A percentile compares a stretch with the other conserved stretches of the same genome.
These are phyloP conservation scores for Evernia prunastri DNA, from an alignment of 495 filamentous ascomycete genomes.

Conservation along the genomic window DNA sequence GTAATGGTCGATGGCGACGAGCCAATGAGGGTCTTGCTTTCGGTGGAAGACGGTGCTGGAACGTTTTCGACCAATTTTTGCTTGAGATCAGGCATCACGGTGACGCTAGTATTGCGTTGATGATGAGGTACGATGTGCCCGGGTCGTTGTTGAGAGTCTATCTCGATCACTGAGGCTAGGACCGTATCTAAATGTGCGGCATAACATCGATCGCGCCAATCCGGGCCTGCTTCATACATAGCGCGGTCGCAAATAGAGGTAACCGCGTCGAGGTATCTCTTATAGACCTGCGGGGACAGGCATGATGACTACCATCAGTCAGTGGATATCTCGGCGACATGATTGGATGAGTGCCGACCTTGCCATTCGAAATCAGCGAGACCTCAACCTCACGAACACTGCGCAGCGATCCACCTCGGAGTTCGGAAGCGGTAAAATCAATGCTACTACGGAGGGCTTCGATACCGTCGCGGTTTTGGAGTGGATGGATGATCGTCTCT, in stretches of 20 bases:
- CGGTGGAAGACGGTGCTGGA: not conserved
- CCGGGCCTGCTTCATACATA: slow-evolving; percentile 6
- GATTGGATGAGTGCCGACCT: not conserved
- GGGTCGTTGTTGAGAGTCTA: not conserved
- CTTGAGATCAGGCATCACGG: not conserved
- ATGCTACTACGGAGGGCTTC: slow-evolving; percentile 6
- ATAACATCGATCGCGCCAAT: slow-evolving; percentile 17
- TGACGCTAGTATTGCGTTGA: not conserved
- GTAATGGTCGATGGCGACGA: not conserved
- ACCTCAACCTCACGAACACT: slow-evolving; percentile 18
- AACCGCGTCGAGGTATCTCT: slow-evolving; percentile 1
- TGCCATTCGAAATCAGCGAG: slow-evolving; percentile 11
- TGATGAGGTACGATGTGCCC: not conserved
- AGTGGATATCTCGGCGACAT: not conserved
- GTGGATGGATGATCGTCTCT: slow-evolving; percentile 5
- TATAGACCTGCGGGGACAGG: slow-evolving; percentile 1
- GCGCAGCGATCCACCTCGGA: slow-evolving; percentile 10
- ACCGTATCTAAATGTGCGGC: slow-evolving; percentile 8
- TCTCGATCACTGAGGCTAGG: slow-evolving; percentile 11
- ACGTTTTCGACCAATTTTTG: too few species aligned
- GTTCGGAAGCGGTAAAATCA: not conserved
- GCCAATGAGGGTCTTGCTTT: not conserved
- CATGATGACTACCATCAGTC: slow-evolving; percentile 5
- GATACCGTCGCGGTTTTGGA: slow-evolving; percentile 1
- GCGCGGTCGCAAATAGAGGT: not conserved